Conservation (phyloP, 208 protist genomes). For the Trypanosoma melophagium region DNA sequence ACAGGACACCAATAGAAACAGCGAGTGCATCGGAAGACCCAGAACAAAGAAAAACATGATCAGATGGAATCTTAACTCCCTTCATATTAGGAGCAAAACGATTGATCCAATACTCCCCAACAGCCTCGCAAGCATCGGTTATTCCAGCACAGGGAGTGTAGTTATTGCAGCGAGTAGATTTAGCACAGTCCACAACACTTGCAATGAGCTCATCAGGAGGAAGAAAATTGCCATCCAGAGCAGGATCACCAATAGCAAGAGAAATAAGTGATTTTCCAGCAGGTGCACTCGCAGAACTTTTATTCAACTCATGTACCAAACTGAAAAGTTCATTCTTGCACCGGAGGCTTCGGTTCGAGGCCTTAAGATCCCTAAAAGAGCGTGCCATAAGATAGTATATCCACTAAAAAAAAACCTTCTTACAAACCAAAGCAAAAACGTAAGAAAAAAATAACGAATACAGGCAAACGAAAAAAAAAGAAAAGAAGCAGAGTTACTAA, state of each 20-base stretch:
- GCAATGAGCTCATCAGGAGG: conserved; percentile 33
- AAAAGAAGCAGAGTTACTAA: no score
- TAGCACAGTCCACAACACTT: conserved; percentile 34
- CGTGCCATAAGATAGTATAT: no score
- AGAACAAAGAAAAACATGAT: conserved; percentile 78
- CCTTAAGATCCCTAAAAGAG: neutral
- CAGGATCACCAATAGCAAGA: conserved; percentile 71
- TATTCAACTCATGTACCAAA: neutral
- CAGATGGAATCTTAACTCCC: neutral
- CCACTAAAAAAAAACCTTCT: no score
- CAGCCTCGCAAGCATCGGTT: conserved; percentile 31
- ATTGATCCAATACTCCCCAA: conserved; percentile 39
- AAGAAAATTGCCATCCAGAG: conserved; percentile 61
- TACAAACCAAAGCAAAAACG: no score
- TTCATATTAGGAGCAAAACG: conserved; percentile 22
- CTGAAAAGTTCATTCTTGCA: neutral
- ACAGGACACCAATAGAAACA: conserved; percentile 74
- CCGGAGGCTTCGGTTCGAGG: neutral
- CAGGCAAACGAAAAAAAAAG: no score
- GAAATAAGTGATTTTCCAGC: conserved; percentile 37
- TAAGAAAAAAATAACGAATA: no score
- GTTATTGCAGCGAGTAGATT: conserved; percentile 42
- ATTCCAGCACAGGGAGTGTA: conserved; percentile 45
- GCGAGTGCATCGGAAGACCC: conserved; percentile 89
- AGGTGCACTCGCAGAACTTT: neutral